Conservation (phyloP, 1,284 basidiomycete genomes). For the Filobasidium uniguttulatum region DNA sequence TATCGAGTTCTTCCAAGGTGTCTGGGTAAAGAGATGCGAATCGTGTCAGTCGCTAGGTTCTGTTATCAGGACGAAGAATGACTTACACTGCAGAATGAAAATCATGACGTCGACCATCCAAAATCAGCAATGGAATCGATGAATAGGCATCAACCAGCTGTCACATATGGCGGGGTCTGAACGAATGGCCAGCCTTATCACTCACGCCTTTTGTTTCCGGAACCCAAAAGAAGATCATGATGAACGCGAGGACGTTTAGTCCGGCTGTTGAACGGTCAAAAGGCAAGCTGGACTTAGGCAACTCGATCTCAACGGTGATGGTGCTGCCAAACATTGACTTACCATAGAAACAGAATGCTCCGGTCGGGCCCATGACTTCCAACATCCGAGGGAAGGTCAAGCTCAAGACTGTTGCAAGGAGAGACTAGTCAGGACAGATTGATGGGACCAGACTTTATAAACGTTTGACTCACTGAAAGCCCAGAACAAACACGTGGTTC, state of each 20-base stretch:
- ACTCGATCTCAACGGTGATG: too few relatives aligned
- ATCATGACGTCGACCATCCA: too few relatives aligned
- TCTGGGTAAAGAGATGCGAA: conserved; percentile 24
- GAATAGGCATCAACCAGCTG: too few relatives aligned
- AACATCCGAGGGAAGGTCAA: conserved; percentile 58
- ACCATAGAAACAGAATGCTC: conserved; percentile 45
- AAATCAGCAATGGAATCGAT: too few relatives aligned
- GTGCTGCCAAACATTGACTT: too few relatives aligned
- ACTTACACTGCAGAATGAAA: too few relatives aligned
- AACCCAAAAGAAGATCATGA: conserved; percentile 33
- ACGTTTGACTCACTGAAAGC: not conserved
- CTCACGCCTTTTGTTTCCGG: conserved; percentile 57
- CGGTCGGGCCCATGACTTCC: conserved; percentile 50
- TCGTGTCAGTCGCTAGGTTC: not conserved
- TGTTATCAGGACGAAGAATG: not conserved
- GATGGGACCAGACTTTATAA: not conserved
- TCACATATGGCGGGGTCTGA: not conserved
- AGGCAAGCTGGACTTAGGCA: too few relatives aligned
- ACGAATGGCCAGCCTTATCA: not conserved
- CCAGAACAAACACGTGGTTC: not conserved
- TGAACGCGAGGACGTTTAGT: conserved; percentile 36
- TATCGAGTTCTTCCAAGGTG: conserved; percentile 59
- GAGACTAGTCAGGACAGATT: conserved; percentile 37
- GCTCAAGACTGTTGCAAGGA: conserved; percentile 43
- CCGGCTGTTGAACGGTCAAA: conserved; percentile 37